Evolutionary conservation across 352 stramenopile genomes (phyloP), one percentile per base, ranked within the genome.

Genomic region (Saprolegnia parasitica): DNA sequence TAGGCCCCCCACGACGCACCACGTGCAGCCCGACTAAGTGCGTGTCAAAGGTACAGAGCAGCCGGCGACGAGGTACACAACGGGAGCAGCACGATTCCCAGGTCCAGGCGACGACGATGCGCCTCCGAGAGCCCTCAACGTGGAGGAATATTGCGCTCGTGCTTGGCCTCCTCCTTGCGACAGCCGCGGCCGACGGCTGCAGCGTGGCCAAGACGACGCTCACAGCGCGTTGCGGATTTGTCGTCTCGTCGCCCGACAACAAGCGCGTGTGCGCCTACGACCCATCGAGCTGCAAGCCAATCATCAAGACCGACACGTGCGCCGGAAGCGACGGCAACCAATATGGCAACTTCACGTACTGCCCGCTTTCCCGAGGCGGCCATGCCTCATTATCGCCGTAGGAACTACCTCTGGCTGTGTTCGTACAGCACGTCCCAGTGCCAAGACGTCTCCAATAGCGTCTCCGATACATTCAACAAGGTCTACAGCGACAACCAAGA

Each of bases 191-290:
- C 46, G 62, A 68, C 50, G 24, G 20, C 4, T 70, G 63, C 24
- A 47, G 50, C 29, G 42, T 70, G 13, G 18, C 35, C 42, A 46
- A 62, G 46, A 46, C 23, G 20, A 18, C 55, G 6, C 39, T 70
- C 11, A 70, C 63, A 49, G 46, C 47, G 5, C 47, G 47, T 20
- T 70, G 63, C n/a, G 63, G 63, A 0, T 52, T 61, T 23, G 63
- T 70, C 9, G 63, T 70, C n/a, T 15, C 50, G 5, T 52, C 55
- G 46, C 20, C 23, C 21, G 37, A 24, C 35, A 32, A 52, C 8
- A 62, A 45, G 13, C 23, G 37, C 26, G 52, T 70, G 9, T 70
- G 63, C 18, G 29, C 63, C 11, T 70, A 62, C 37, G 45, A 58
- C 21, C 63, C 63, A 47, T 52, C 46, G 13, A 49, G 29, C 23